A percentile compares a stretch with the other conserved stretches of the same genome.
Evolutionary conservation across 2,329 filamentous ascomycete species (phyloP).

Genomic region (Hypoxylon rubiginosum): DNA sequence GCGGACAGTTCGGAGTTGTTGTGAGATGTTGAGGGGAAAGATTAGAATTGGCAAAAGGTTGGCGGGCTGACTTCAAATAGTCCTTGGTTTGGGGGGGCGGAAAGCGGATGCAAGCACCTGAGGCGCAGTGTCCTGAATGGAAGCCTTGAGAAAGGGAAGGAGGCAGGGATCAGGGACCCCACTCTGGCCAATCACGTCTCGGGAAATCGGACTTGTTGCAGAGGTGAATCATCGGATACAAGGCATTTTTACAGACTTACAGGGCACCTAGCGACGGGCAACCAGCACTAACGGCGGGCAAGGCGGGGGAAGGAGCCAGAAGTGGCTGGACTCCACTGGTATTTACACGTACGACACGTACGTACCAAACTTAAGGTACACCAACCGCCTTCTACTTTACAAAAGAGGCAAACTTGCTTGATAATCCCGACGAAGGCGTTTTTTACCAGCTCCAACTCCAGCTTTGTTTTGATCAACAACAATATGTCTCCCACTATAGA

Average conservation of each 20-base stretch:
- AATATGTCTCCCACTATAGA: not conserved
- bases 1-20: conserved; percentile 14
- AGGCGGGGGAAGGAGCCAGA: conserved; percentile 46
- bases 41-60: conserved; percentile 28
- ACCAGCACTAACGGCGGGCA: conserved; percentile 37
- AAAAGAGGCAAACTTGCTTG: conserved; percentile 36
- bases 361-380: no score
- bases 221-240: conserved; percentile 48
- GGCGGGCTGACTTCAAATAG: conserved; percentile 40
- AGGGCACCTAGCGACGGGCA: not conserved
- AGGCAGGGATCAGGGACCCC: conserved; percentile 31
- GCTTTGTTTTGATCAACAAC: conserved; percentile 29
- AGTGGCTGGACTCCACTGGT: conserved; percentile 45
- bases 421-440: conserved; percentile 18
- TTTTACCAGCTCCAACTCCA: conserved; percentile 11
- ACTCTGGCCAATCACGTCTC: conserved; percentile 42
- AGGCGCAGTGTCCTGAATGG: conserved; percentile 50
- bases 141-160: conserved; percentile 49
- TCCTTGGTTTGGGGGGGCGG: conserved; percentile 32
- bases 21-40: conserved; percentile 34
- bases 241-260: not conserved
- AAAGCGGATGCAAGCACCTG: conserved; percentile 41
- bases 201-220: conserved; percentile 12
- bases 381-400: conserved; percentile 24
- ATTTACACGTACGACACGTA: conserved; percentile 16